These are phyloP conservation scores for Melanopsichium pennsylvanicum DNA, from an alignment of 1,284 basidiomycete species.

Conservation along the genomic window DNA sequence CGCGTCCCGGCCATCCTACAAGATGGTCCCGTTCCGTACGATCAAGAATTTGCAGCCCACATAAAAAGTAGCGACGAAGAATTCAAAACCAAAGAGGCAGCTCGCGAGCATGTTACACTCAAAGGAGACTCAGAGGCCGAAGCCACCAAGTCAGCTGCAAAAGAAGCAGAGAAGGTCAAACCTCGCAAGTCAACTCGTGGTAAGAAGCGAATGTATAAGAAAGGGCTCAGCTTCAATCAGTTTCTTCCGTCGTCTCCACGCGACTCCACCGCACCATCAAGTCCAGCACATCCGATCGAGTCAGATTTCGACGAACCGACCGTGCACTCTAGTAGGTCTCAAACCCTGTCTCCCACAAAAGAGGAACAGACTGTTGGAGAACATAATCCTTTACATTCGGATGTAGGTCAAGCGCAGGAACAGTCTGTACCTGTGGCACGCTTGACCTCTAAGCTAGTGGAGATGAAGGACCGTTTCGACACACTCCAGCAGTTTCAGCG, in stretches of 20 bases:
- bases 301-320: neutral
- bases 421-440: neutral
- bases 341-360: neutral
- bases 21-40: conserved; percentile 11
- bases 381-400: neutral
- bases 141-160: neutral
- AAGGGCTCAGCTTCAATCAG: neutral
- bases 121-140: conserved; percentile 1
- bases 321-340: neutral
- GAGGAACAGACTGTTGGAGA: neutral
- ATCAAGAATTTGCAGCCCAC: neutral
- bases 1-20: conserved; percentile 27
- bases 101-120: conserved; percentile 5
- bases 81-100: neutral
- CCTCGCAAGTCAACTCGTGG: too few relatives aligned
- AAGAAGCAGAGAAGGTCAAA: too few relatives aligned
- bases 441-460: neutral
- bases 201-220: too few relatives aligned
- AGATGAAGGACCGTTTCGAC: conserved; percentile 2
- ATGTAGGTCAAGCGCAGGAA: neutral
- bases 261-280: too few relatives aligned
- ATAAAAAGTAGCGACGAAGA: conserved; percentile 10
- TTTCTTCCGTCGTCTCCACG: too few relatives aligned
- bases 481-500: conserved; percentile 3
- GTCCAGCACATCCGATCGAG: too few relatives aligned